Base-by-base conservation (phyloP, 2,329 filamentous ascomycete species). In the Tolypocladium ophioglossoides region DNA sequence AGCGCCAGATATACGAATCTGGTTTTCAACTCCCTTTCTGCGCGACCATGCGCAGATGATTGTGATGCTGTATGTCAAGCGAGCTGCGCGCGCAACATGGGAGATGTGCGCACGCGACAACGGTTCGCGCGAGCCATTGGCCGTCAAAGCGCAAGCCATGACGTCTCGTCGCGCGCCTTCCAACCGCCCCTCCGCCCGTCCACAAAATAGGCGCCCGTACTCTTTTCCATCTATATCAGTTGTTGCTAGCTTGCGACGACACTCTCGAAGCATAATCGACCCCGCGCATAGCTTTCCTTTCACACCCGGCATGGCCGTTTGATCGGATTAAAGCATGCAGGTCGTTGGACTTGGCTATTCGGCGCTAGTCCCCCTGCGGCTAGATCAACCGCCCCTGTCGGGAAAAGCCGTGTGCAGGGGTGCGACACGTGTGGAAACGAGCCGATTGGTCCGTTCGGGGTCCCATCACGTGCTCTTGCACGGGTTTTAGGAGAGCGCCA, bases 381-480 rank as follows among this genome's bases (percentile, higher is more conserved):
- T 50, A 50, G 38, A 14, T 12, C 37, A 3, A 10, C 10, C 46
- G 16, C 6, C 7, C 30, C 37, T 20, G 6, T 38, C 56, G 56
- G 56, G 56, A 52, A 50, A 54, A 47, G 54, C 56, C 56, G 56
- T 48, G 47, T 37, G 37, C 49, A 53, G 53, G 54, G 55, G 54
- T 49, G 6, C 5, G 35, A 18, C 16, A 12, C 20, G 30, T n/a
- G 16, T 34, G 52, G 52, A 53, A 41, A 22, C n/a, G 24, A 50
- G 24, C 56, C 56, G 52, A 58, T 58, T 58, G 56, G 56, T 30
- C 30, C 38, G 9, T 20, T 12, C 24, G 20, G 2, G 34, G 9
- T 9, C 10, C 22, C 37, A 4, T 52, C 56, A 58, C 52, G 56
- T 58, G 56, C 40, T 6, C 10, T 1, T 34, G 22, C 49, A 54